phyloP scores from a whole-genome alignment of 2,329 filamentous ascomycete genomes.

The Sphaerulina populicola region DNA sequence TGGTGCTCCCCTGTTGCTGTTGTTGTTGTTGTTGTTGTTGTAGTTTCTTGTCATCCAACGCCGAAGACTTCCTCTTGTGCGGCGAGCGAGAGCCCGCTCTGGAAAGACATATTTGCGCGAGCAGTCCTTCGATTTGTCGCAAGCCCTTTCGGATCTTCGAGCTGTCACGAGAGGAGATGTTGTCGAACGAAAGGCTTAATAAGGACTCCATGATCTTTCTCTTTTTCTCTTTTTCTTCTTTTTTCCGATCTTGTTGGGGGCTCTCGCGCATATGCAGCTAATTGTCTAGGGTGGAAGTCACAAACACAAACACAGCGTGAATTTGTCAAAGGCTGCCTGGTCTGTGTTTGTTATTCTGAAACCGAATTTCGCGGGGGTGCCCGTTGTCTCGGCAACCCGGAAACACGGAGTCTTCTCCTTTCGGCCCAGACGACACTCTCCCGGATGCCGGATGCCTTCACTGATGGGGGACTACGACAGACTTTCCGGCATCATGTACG shows the following conservation, averaged over 20 bases:
- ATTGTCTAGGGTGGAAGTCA: constrained; percentile 3
- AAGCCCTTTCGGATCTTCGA: constrained; percentile 87
- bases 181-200: constrained; percentile 88
- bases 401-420: background rate
- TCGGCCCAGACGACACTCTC: background rate
- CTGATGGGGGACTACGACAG: no score
- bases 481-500: no score
- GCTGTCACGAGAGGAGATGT: constrained; percentile 84
- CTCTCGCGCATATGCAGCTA: constrained; percentile 16
- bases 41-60: constrained; percentile 25
- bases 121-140: constrained; percentile 83
- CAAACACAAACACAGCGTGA: no score
- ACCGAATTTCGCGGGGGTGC: background rate
- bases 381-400: background rate
- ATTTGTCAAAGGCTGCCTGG: background rate
- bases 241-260: background rate
- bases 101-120: constrained; percentile 88
- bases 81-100: constrained; percentile 30
- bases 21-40: background rate
- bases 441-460: no score
- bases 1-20: constrained; percentile 32
- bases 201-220: constrained; percentile 67
- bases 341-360: background rate
- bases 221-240: constrained; percentile 10
- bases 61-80: constrained; percentile 36